Percentiles rank a stretch among this genome's conserved stretches.
phyloP scores from a whole-genome alignment of 257 asterid genomes.

The Nyctanthes arbortristis region DNA sequence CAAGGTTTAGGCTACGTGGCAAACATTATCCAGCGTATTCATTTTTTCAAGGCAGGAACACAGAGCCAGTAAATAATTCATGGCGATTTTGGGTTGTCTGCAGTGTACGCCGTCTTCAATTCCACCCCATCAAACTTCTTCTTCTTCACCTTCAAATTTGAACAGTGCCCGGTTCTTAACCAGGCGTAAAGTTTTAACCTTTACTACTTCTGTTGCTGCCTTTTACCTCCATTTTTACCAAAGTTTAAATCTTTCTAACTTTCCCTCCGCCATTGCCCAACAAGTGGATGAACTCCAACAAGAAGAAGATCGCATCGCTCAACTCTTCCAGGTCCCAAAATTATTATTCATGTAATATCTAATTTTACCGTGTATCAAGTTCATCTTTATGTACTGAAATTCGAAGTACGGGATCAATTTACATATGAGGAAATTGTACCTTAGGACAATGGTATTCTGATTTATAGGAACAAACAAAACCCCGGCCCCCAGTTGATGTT shows the following conservation, averaged over 20 bases:
- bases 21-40: too few relatives aligned
- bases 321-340: constrained; percentile 61
- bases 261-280: constrained; percentile 48
- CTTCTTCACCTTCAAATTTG: constrained; percentile 28
- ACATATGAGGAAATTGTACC: too few relatives aligned
- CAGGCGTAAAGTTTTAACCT: constrained; percentile 54
- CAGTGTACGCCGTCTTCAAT: constrained; percentile 26
- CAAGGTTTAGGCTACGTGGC: too few relatives aligned
- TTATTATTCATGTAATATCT: neutral
- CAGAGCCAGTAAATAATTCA: constrained; percentile 10
- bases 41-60: neutral
- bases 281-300: constrained; percentile 47
- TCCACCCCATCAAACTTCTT: constrained; percentile 24
- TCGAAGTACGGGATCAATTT: too few relatives aligned
- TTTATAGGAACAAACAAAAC: too few relatives aligned
- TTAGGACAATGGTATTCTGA: too few relatives aligned
- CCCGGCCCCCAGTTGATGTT: too few relatives aligned
- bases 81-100: constrained; percentile 40
- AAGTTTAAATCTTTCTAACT: constrained; percentile 27
- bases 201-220: constrained; percentile 52
- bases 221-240: constrained; percentile 34
- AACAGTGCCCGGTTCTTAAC: constrained; percentile 25
- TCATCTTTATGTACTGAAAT: too few relatives aligned
- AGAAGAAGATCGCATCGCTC: constrained; percentile 58
- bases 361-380: neutral